Evolutionary conservation across 148 eudicot genomes (phyloP), one percentile per base, ranked within the genome.

Genomic region (Rhododendron ferrugineum): DNA sequence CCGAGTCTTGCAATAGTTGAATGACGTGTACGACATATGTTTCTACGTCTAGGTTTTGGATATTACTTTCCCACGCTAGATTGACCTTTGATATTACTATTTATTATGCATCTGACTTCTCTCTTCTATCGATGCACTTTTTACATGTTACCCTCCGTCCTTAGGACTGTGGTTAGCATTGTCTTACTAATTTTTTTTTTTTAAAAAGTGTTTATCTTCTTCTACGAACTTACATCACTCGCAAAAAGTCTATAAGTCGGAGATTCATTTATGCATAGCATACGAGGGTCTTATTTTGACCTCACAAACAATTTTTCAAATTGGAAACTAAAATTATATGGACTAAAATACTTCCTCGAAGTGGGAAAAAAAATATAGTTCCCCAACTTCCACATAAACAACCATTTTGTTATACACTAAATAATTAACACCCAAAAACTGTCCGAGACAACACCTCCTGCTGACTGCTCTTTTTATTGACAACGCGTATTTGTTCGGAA

Each of bases 401-500:
- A 40, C 13, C 26, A 13, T 18, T 18, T 13, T 46, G 14, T 16
- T 72, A 40, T 10, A 3, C 0, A 10, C 14, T 16, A 2, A 52
- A 3, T 36, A 52, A 34, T 34, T 34, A 34, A 84, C 10, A 77
- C 56, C 56, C 54, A 78, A 54, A 40, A 40, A 42, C 79, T 15
- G 76, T 11, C 62, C 32, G 83, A 62, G 78, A 85, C 37, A 47
- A 40, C 76, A 28, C 87, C 78, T 44, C 52, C 49, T 78, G 77
- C 85, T 82, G 85, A 86, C 85, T 81, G 23, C 73, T 32, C 81
- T 80, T 81, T 79, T 74, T 26, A 79, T 56, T 82, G 44, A 23
- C 81, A 58, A 86, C 88, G 88, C 88, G 82, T 74, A 81, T 58
- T 82, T 30, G 46, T 52, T 84, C 2, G 42, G 70, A 26, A 8